Base-by-base conservation (phyloP, 2,329 filamentous ascomycete species). In the Epichloe bromicola region DNA sequence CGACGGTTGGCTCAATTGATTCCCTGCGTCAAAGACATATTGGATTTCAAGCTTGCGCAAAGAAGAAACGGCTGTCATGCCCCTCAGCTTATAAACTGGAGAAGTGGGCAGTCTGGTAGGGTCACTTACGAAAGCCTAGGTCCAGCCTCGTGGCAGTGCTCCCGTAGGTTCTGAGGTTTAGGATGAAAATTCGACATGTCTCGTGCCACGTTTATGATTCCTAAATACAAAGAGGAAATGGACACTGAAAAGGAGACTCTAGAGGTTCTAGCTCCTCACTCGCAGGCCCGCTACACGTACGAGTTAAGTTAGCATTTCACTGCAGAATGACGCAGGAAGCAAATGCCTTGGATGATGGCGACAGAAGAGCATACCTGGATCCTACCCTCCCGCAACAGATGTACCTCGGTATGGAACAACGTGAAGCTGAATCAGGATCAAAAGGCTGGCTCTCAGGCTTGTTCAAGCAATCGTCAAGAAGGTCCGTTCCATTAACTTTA, bases 151-250 rank as follows among this genome's bases (percentile, higher is more conserved):
- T 11, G 30, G 30, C 30, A 11, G 30, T 30, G 30, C 8, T 30
- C 8, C 26, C 30, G 10, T 30, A 8, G 30, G 30, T 30, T 30
- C 30, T 10, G 10, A 30, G 30, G 30, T 30, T 11, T 11, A 30
- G 30, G 30, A 30, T 30, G 8, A 4, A 30, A 30, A 30, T 11
- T 30, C 30, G 30, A 30, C 26, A 30, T 30, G 10, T 30, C 26
- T 30, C 26, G 10, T 30, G 26, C 33, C 81, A 86, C 61, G 80
- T 78, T 88, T 54, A 71, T 87, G 55, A 73, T 88, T 42, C 84
- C 84, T 17, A 86, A 86, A 60, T 88, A 87, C 68, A 85, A 85
- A 64, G 84, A 88, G 63, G 82, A 86, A 51, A 68, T 81, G 51
- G 80, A 84, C 52, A 85, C 80, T 0, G 69, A 87, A 45, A 74